These are phyloP conservation scores for Mentha longifolia DNA, from an alignment of 257 asterid genomes.

Conservation along the genomic window DNA sequence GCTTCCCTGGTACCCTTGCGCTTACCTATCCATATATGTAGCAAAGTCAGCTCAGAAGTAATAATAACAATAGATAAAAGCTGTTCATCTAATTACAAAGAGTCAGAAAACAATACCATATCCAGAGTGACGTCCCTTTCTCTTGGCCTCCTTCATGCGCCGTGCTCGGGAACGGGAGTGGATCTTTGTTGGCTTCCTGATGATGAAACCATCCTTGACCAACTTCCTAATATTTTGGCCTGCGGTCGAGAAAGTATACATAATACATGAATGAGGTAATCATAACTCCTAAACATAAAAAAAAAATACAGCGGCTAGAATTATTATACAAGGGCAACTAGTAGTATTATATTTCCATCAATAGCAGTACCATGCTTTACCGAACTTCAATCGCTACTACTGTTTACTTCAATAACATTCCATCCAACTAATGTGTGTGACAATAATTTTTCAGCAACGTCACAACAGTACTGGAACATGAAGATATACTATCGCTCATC, in stretches of 20 bases:
- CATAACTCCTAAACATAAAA: background rate
- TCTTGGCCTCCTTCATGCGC: conserved; percentile 90
- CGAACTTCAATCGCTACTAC: background rate
- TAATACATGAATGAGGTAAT: background rate
- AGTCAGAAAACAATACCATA: conserved; percentile 53
- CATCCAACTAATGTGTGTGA: background rate
- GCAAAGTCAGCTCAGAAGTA: background rate
- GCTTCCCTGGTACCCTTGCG: conserved; percentile 99
- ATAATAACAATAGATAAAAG: background rate
- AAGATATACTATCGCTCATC: background rate
- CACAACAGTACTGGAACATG: no score
- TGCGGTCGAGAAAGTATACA: conserved; percentile 12
- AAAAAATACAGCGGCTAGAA: background rate
- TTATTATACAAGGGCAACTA: background rate
- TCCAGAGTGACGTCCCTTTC: conserved; percentile 98
- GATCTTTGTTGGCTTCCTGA: conserved; percentile 96
- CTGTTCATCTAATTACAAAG: no score
- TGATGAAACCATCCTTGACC: conserved; percentile 93
- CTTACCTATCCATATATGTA: conserved; percentile 52
- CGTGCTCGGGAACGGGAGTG: conserved; percentile 96
- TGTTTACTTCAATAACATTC: background rate
- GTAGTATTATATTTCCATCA: background rate
- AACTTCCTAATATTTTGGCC: conserved; percentile 87
- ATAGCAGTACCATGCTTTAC: background rate
- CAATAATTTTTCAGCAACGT: no score